A percentile compares a stretch with the other conserved stretches of the same genome.
phyloP scores from a whole-genome alignment of 108 stramenopile species.

The Asterionellopsis glacialis region DNA sequence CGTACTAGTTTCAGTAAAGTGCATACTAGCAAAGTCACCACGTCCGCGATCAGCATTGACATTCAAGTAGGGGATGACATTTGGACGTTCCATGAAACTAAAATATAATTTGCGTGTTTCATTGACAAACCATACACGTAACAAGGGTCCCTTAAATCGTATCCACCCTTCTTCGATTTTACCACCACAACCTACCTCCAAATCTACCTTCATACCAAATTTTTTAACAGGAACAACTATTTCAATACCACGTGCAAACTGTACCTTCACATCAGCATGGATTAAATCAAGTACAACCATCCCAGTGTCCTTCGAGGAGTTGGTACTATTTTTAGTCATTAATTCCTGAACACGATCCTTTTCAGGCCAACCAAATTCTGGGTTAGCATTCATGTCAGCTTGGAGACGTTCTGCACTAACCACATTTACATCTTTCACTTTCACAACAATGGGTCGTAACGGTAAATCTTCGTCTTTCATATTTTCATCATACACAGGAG shows the following conservation, averaged over 20 bases:
- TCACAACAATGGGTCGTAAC: background rate
- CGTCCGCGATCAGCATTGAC: constrained; percentile 9
- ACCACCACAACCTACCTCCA: too few relatives aligned
- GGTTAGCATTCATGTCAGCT: constrained; percentile 3
- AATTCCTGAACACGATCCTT: background rate
- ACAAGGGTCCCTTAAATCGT: background rate
- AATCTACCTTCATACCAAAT: too few relatives aligned
- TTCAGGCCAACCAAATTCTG: constrained; percentile 8
- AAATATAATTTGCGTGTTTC: constrained; percentile 7
- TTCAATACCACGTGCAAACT: too few relatives aligned
- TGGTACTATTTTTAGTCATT: background rate
- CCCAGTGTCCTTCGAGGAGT: background rate
- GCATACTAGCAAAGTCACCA: constrained; percentile 1
- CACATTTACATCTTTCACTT: constrained; percentile 3
- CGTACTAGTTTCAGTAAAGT: background rate
- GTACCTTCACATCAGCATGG: background rate
- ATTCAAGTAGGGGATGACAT: constrained; percentile 4
- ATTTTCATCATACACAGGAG: background rate
- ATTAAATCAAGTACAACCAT: constrained; percentile 3
- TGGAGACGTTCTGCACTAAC: background rate
- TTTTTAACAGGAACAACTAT: too few relatives aligned
- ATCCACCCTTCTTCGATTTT: background rate
- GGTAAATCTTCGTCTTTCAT: background rate
- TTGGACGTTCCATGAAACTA: constrained; percentile 8
- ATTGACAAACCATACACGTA: constrained; percentile 9